These are phyloP conservation scores for Phytomonas sp. DNA, from an alignment of 208 protist species.

Conservation along the genomic window DNA sequence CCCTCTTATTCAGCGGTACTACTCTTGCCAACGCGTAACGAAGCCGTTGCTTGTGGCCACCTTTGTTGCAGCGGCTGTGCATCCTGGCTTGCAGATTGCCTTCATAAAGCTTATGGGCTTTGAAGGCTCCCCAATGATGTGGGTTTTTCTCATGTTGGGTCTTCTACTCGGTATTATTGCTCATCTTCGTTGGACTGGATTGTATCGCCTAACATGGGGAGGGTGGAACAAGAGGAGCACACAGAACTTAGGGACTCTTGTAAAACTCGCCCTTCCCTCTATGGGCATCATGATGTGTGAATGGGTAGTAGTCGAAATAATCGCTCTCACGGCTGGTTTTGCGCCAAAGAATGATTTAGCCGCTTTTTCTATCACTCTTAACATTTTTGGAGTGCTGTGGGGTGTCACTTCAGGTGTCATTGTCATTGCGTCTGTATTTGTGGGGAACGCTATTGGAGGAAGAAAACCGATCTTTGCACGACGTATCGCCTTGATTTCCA, in stretches of 20 bases:
- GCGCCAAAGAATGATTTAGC: slow-evolving; percentile 48
- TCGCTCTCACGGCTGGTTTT: slow-evolving; percentile 57
- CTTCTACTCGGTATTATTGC: slow-evolving; percentile 32
- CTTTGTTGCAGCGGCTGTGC: slow-evolving; percentile 37
- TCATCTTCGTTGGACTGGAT: slow-evolving; percentile 43
- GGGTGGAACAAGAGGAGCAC: slow-evolving; percentile 47
- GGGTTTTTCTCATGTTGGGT: slow-evolving; percentile 55
- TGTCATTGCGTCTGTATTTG: slow-evolving; percentile 63
- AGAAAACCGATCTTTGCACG: slow-evolving; percentile 54
- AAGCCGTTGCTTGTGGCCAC: slow-evolving; percentile 65
- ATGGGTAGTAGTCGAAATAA: slow-evolving; percentile 79
- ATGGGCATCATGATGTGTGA: slow-evolving; percentile 84
- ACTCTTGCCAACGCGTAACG: slow-evolving; percentile 72
- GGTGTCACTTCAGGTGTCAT: slow-evolving; percentile 61
- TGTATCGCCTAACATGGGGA: slow-evolving; percentile 64
- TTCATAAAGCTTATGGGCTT: slow-evolving; percentile 73
- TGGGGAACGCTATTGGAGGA: slow-evolving; percentile 73
- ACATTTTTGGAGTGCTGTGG: slow-evolving; percentile 76
- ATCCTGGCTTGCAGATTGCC: slow-evolving; percentile 53
- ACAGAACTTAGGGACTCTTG: slow-evolving; percentile 38
- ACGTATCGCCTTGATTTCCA: slow-evolving; percentile 48
- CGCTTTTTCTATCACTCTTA: slow-evolving; percentile 70
- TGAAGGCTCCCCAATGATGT: slow-evolving; percentile 61
- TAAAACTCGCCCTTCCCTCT: slow-evolving; percentile 63
- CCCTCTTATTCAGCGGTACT: slow-evolving; percentile 74